Evolutionary conservation across 164 flowering plant genomes (phyloP).

Genomic region (Chloranthus sessilifolius): DNA sequence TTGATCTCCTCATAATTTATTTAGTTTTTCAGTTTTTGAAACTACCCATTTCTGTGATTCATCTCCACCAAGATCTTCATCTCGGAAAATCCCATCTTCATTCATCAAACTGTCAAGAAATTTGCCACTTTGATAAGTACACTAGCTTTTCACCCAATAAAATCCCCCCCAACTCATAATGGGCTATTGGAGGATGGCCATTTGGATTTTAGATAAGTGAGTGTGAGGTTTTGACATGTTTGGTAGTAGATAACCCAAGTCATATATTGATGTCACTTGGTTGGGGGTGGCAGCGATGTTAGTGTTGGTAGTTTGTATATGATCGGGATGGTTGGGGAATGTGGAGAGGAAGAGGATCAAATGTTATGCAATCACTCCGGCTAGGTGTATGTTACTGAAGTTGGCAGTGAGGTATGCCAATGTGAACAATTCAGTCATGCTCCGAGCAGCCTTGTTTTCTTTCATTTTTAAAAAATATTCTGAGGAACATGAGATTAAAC

Average conservation of each 20-base stretch:
- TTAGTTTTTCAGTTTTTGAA: no score
- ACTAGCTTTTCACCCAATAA: no score
- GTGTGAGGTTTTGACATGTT: slow-evolving; percentile 47
- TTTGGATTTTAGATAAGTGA: slow-evolving; percentile 72
- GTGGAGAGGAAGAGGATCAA: slow-evolving; percentile 52
- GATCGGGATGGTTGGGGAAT: slow-evolving; percentile 47
- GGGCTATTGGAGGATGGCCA: slow-evolving; percentile 90
- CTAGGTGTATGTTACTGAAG: slow-evolving; percentile 61
- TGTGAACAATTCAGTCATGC: slow-evolving; percentile 63
- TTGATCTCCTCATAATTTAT: no score
- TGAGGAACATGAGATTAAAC: no score
- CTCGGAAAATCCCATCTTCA: no score
- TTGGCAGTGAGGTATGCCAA: slow-evolving; percentile 79
- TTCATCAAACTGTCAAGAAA: no score
- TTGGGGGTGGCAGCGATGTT: slow-evolving; percentile 61
- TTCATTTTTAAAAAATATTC: neutral
- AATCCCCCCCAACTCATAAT: slow-evolving; percentile 56
- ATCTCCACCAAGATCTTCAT: no score
- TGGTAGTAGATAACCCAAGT: slow-evolving; percentile 52
- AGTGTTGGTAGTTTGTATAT: slow-evolving; percentile 46
- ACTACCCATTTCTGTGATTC: no score
- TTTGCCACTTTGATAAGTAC: no score
- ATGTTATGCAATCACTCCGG: slow-evolving; percentile 66
- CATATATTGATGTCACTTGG: slow-evolving; percentile 80
- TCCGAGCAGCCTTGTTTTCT: slow-evolving; percentile 40